Conservation (phyloP, 306 rosid genomes). For the Fragaria nilgerrensis region DNA sequence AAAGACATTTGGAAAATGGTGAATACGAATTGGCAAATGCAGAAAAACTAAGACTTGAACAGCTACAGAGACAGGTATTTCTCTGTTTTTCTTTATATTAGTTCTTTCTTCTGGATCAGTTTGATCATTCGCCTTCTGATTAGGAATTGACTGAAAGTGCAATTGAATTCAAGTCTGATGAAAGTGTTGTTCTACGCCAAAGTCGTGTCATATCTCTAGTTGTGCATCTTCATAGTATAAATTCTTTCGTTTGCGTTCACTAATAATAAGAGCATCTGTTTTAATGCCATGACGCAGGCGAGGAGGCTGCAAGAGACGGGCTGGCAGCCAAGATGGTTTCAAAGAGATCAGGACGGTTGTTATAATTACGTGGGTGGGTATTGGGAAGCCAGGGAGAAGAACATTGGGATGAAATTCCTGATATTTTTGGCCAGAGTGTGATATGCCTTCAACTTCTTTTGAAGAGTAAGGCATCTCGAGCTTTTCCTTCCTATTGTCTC, state of each 20-base stretch:
- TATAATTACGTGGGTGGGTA: slow-evolving; percentile 80
- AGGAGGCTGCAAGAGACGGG: slow-evolving; percentile 97
- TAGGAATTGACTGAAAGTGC: not conserved
- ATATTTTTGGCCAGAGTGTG: slow-evolving; percentile 69
- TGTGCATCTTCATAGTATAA: slow-evolving; percentile 7
- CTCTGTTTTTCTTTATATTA: not conserved
- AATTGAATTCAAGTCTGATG: not conserved
- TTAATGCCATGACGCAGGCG: slow-evolving; percentile 54
- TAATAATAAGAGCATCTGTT: slow-evolving; percentile 14
- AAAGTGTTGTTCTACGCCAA: not conserved
- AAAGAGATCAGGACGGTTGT: slow-evolving; percentile 81
- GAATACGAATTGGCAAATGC: slow-evolving; percentile 87
- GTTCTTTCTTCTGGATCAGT: not conserved
- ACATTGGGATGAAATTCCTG: slow-evolving; percentile 76
- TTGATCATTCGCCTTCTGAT: slow-evolving; percentile 1
- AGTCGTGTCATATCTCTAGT: not conserved
- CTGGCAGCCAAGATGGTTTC: slow-evolving; percentile 97
- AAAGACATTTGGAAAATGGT: slow-evolving; percentile 92
- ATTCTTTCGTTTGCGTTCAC: not conserved
- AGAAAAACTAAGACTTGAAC: slow-evolving; percentile 95
- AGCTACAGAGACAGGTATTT: slow-evolving; percentile 92
- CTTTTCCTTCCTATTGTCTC: not conserved
- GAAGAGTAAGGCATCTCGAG: slow-evolving; percentile 32
- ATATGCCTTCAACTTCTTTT: slow-evolving; percentile 56
- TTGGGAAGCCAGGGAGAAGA: slow-evolving; percentile 84